Evolutionary conservation across 495 filamentous ascomycete genomes (phyloP).

Genomic region (Aeminium ludgeri): DNA sequence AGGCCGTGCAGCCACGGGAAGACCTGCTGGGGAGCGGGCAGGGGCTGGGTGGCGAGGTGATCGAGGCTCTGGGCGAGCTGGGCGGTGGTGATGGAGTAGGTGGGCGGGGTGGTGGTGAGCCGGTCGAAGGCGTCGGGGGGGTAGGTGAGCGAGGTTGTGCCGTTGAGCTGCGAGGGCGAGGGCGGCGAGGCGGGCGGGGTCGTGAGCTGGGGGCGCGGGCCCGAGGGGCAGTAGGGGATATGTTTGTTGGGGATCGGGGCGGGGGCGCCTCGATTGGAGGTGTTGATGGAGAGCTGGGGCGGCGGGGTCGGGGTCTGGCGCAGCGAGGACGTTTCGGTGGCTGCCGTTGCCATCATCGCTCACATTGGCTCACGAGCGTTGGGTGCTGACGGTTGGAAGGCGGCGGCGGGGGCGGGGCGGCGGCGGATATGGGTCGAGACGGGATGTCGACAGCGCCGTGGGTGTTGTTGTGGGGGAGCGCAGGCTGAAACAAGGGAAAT

Average conservation of each 20-base stretch:
- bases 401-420: too few species aligned
- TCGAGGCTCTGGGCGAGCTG: conserved; percentile 56
- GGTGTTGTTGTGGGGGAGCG: too few species aligned
- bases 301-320: conserved; percentile 21
- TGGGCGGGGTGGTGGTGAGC: conserved; percentile 38
- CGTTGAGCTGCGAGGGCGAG: conserved; percentile 32
- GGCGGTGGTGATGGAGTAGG: conserved; percentile 57
- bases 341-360: conserved; percentile 24
- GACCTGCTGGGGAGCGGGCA: conserved; percentile 67
- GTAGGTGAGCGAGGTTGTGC: conserved; percentile 51
- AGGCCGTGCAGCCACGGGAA: conserved; percentile 98
- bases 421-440: too few species aligned
- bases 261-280: conserved; percentile 34
- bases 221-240: conserved; percentile 67
- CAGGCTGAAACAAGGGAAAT: too few species aligned
- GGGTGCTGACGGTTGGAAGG: too few species aligned
- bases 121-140: conserved; percentile 49
- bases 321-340: conserved; percentile 16
- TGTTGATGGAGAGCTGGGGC: conserved; percentile 30
- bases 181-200: conserved; percentile 52
- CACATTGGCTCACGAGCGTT: too few species aligned
- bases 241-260: conserved; percentile 71
- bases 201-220: conserved; percentile 46
- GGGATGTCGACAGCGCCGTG: too few species aligned
- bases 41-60: conserved; percentile 52